Evolutionary conservation across 805 yeast species (phyloP), one percentile per base, ranked within the genome.

Genomic region (Cyberlindnera subsufficiens): DNA sequence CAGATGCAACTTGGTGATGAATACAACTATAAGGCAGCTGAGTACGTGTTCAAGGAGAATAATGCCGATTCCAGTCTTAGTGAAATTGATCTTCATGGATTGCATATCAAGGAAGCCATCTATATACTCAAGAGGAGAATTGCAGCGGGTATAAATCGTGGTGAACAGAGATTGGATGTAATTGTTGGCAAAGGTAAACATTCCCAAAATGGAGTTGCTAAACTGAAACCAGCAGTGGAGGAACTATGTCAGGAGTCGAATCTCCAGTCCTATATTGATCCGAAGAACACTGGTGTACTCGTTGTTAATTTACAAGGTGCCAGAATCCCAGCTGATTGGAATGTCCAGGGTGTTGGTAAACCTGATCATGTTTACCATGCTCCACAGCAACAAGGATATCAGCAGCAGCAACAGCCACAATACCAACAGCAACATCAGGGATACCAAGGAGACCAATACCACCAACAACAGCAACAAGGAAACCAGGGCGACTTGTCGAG

Each of bases 151-250:
- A 71, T 78, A 14, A 57, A 58, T 32, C 67, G 77, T 19, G 68
- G 75, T 42, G 93, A 86, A 56, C 62, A 74, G 3, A 77, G 74
- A 39, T 66, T 91, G 35, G 77, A 79, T 49, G 93, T 88, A 17
- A 90, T 91, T 60, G 97, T 89, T 9, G 98, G 98, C 9, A 91
- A 91, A 63, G 98, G 97, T 7, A 58, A 79, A 34, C 98, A 90
- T 60, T 86, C 96, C 1, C 71, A 74, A 41, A 71, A 79, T 51
- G 95, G 95, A 13, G 76, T 87, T 40, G 90, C 96, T 34, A 90
- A 89, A 62, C 65, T 91, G 53, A 86, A 83, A 61, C 97, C 97
- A 2, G 96, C 96, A 0, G 78, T 89, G 16, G 93, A 87, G 56
- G 74, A 77, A 39, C 64, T 87, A 57, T 88, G 96, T 63, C 58